Evolutionary conservation across 1,284 basidiomycete species (phyloP).

Genomic region (Ganoderma lucidum): DNA sequence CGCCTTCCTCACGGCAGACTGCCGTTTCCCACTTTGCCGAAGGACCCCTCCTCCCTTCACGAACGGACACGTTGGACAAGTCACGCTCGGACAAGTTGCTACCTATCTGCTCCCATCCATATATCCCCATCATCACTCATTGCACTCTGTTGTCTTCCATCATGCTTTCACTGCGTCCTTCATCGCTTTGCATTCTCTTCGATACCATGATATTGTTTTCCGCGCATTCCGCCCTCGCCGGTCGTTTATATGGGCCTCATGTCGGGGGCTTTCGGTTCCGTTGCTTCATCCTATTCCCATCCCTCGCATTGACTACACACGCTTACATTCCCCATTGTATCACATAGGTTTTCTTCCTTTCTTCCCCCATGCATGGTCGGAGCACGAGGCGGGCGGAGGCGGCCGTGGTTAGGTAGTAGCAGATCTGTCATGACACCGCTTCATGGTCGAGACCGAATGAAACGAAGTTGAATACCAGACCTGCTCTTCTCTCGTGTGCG

Average conservation of each 20-base stretch:
- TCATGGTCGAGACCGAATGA: slow-evolving; percentile 8
- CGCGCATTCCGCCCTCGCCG: slow-evolving; percentile 9
- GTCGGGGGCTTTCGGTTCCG: slow-evolving; percentile 9
- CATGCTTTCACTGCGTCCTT: slow-evolving; percentile 3
- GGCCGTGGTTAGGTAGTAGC: slow-evolving; percentile 21
- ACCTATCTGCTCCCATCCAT: slow-evolving; percentile 19
- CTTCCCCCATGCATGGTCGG: slow-evolving; percentile 3
- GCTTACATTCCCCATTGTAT: slow-evolving; percentile 20
- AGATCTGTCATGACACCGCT: slow-evolving; percentile 19
- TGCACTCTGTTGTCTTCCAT: slow-evolving; percentile 15
- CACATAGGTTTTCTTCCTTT: slow-evolving; percentile 14
- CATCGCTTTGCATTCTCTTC: slow-evolving; percentile 1
- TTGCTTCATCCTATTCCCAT: neutral
- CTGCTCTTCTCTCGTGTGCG: slow-evolving; percentile 2
- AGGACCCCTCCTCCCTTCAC: slow-evolving; percentile 16
- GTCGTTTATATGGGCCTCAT: slow-evolving; percentile 9
- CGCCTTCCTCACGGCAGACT: slow-evolving; percentile 20
- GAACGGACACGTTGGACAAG: slow-evolving; percentile 20
- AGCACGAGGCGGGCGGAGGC: slow-evolving; percentile 4
- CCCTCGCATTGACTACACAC: slow-evolving; percentile 11
- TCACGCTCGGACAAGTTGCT: slow-evolving; percentile 15
- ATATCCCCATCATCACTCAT: slow-evolving; percentile 12
- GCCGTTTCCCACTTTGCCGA: slow-evolving; percentile 10
- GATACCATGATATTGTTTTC: slow-evolving; percentile 10
- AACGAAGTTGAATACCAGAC: slow-evolving; percentile 17